Base-by-base conservation (phyloP, 169 alveolate genomes). In the Plasmodium relictum region DNA sequence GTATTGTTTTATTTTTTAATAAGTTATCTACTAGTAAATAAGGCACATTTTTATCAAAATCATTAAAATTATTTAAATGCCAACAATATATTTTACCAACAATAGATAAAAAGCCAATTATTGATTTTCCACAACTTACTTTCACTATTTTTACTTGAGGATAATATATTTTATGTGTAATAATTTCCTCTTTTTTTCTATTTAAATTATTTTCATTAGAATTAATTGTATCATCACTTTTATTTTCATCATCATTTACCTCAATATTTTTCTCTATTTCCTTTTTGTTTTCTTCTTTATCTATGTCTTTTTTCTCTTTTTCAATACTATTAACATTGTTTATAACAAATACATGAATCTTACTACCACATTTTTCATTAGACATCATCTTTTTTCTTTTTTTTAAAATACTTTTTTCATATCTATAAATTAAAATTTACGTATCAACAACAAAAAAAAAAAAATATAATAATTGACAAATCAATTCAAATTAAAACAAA, bases 61-160 rank as follows among this genome's bases (percentile, higher is more conserved):
- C 90, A 9, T 80, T 62, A n/a, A 52, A 66, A 14, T 14, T 62
- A 59, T 80, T 69, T 50, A 80, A 18, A n/a, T 68, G 90, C 90
- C 90, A 80, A 68, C 90, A 80, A 72, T 80, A 80, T 37, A 80
- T 48, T 65, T 65, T 80, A 3, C 90, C 90, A 0, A 68, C 37
- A 10, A 14, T 59, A 7, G 90, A 80, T 14, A 80, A 37, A 31
- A 80, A 80, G 7, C 83, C 90, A 26, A 80, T 80, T 26, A 80
- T 80, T 52, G 73, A 39, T 31, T 80, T 68, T 39, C 90, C 90
- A 80, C 90, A 80, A 45, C 90, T 80, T 2, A 80, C 90, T 56
- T 80, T 80, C 4, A 68, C 69, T 26, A 80, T 80, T 68, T 61
- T 80, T 6, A 80, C 90, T 70, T 80, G 90, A 0, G 90, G 90